phyloP scores from a whole-genome alignment of 768 basidiomycete species.

The Mycena galericulata region DNA sequence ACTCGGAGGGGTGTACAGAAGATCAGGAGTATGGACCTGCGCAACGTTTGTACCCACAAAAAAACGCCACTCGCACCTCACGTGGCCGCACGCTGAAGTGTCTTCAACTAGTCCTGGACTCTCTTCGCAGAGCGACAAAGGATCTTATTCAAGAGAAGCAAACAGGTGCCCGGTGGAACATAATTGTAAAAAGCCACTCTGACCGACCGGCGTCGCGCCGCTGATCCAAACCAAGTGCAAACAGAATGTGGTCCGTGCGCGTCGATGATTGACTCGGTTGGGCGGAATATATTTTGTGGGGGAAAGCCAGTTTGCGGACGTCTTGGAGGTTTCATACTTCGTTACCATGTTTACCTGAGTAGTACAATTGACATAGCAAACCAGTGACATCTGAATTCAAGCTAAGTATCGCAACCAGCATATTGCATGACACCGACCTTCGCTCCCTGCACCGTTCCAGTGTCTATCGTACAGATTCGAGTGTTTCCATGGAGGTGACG shows the following conservation, averaged over 20 bases:
- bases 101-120: too few relatives aligned
- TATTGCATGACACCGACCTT: constrained; percentile 30
- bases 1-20: too few relatives aligned
- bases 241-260: constrained; percentile 29
- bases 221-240: constrained; percentile 15
- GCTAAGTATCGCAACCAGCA: constrained; percentile 7
- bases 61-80: too few relatives aligned
- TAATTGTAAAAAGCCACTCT: not conserved
- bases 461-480: constrained; percentile 34
- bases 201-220: not conserved
- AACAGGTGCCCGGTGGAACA: too few relatives aligned
- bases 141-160: too few relatives aligned
- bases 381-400: constrained; percentile 28
- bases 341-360: not conserved
- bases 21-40: too few relatives aligned
- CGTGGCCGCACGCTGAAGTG: too few relatives aligned
- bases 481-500: constrained; percentile 36
- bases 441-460: not conserved
- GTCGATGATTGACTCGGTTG: not conserved
- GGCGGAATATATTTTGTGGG: not conserved
- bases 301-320: too few relatives aligned
- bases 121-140: too few relatives aligned
- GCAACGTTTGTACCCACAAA: too few relatives aligned
- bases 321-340: constrained; percentile 5
- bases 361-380: constrained; percentile 20